Conservation (phyloP, 2,329 filamentous ascomycete genomes). For the Epichloe gansuensis region DNA sequence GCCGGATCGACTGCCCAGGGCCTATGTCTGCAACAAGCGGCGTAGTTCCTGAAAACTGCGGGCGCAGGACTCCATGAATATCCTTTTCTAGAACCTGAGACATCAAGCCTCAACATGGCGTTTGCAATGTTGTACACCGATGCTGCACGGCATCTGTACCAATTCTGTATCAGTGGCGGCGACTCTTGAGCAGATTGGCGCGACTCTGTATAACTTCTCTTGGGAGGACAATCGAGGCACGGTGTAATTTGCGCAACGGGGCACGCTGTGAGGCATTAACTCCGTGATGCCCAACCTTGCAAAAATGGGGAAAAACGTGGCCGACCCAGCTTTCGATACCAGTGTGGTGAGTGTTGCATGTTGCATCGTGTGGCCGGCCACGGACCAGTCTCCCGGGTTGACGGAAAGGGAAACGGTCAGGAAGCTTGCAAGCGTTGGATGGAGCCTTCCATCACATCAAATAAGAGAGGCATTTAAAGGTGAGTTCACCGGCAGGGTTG, state of each 20-base stretch:
- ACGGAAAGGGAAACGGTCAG: background rate
- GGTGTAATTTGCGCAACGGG: background rate
- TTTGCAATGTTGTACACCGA: conserved; percentile 5
- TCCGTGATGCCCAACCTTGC: background rate
- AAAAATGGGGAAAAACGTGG: background rate
- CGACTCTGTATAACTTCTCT: background rate
- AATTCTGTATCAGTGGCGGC: background rate
- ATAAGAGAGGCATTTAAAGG: background rate
- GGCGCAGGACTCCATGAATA: background rate
- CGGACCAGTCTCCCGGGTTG: background rate
- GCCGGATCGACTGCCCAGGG: background rate
- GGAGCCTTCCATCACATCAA: background rate
- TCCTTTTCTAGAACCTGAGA: background rate
- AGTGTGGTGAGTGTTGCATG: background rate
- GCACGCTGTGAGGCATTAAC: background rate
- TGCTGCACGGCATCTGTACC: conserved; percentile 3
- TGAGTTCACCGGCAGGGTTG: background rate
- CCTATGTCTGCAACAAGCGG: background rate
- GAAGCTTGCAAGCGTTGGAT: background rate
- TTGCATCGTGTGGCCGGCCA: background rate
- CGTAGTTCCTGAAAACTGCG: background rate
- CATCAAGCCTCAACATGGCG: background rate
- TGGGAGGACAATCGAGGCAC: background rate
- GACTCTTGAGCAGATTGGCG: background rate
- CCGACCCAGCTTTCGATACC: background rate